Percentiles rank a stretch among this genome's conserved stretches.
phyloP scores from a whole-genome alignment of 2,329 filamentous ascomycete genomes.

The Penicillium sp. region DNA sequence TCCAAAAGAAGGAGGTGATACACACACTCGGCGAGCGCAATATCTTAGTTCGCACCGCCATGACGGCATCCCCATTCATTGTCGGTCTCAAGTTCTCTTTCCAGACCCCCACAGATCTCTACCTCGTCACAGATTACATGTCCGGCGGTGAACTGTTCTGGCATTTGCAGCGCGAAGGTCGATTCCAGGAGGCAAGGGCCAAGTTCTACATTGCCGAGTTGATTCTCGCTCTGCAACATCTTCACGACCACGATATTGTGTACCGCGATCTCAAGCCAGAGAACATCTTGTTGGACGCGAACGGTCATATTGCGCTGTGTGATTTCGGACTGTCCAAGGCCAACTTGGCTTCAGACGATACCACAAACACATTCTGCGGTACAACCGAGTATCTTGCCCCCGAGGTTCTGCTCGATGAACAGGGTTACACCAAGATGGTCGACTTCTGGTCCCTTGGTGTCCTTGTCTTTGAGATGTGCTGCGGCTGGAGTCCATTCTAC shows the following conservation, averaged over 20 bases:
- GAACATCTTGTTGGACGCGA: constrained; percentile 94
- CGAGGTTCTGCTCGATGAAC: constrained; percentile 91
- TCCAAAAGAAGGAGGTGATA: constrained; percentile 98
- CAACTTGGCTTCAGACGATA: constrained; percentile 94
- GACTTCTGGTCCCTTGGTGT: constrained; percentile 99
- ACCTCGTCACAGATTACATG: constrained; percentile 99
- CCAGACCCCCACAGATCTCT: constrained; percentile 93
- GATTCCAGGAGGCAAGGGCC: constrained; percentile 89
- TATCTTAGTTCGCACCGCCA: constrained; percentile 93
- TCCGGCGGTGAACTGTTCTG: constrained; percentile 97
- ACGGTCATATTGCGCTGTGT: constrained; percentile 95
- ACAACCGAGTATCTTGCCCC: constrained; percentile 97
- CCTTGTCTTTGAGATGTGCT: constrained; percentile 99
- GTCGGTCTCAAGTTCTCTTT: constrained; percentile 98
- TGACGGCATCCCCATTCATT: constrained; percentile 94
- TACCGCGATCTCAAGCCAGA: constrained; percentile 97
- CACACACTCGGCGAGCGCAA: constrained; percentile 97
- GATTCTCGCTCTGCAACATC: constrained; percentile 89
- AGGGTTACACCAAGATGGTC: constrained; percentile 99
- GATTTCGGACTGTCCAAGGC: constrained; percentile 98
- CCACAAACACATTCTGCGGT: constrained; percentile 97
- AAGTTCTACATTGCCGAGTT: constrained; percentile 99
- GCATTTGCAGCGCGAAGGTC: constrained; percentile 96
- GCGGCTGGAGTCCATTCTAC: constrained; percentile 98
- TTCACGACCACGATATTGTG: constrained; percentile 96